Percentiles rank a stretch among this genome's conserved stretches.
Conservation (phyloP, 2,329 filamentous ascomycete genomes). For the Ceratocystis harringtonii region DNA sequence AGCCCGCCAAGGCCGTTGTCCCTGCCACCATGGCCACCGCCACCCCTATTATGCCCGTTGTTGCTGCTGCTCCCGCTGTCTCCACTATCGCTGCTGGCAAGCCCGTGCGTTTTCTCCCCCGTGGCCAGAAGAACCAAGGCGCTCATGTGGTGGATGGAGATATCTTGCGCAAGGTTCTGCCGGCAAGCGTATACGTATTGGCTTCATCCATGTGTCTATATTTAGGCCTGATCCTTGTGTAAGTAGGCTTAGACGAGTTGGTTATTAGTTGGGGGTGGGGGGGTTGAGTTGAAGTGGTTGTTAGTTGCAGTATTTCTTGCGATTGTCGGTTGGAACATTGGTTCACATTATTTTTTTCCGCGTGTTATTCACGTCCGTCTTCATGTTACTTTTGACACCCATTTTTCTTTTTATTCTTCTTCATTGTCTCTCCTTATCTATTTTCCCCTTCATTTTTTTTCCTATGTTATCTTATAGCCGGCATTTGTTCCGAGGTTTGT, state of each 20-base stretch:
- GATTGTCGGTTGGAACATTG: not conserved
- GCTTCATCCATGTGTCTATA: slow-evolving; percentile 9
- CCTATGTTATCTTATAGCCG: not conserved
- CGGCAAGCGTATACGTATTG: slow-evolving; percentile 8
- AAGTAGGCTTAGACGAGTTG: not conserved
- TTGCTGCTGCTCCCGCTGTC: not conserved
- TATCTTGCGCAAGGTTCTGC: not conserved
- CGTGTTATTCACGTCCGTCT: not conserved
- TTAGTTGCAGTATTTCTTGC: too few relatives aligned
- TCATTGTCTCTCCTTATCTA: not conserved
- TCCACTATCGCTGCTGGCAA: not conserved
- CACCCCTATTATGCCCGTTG: not conserved
- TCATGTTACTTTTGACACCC: not conserved
- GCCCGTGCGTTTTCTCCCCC: not conserved
- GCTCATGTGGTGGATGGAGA: not conserved
- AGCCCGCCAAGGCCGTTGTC: not conserved
- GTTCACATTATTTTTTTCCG: not conserved
- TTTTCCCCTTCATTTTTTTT: not conserved
- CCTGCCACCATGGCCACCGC: not conserved
- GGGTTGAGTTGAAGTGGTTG: not conserved
- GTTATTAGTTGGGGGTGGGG: not conserved
- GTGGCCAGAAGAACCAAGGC: not conserved
- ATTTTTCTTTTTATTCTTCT: not conserved
- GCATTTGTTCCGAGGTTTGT: not conserved
- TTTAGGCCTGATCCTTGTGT: slow-evolving; percentile 10